phyloP scores from a whole-genome alignment of 352 stramenopile species.

The Discostella stelligera region DNA sequence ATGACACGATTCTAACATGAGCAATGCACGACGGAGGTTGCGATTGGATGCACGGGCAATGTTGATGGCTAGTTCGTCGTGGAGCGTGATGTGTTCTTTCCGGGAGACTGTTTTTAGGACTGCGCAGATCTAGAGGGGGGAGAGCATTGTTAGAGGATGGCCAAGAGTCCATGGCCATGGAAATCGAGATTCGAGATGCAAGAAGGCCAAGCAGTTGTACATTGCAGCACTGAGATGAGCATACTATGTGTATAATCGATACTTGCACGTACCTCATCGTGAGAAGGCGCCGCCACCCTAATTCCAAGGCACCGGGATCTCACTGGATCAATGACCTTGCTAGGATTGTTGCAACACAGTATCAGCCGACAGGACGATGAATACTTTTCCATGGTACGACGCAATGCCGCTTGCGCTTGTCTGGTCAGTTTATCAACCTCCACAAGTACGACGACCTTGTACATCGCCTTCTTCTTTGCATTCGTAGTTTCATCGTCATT shows the following conservation, averaged over 20 bases:
- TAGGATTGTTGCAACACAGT: constrained; percentile 95
- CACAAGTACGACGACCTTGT: constrained; percentile 93
- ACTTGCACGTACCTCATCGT: constrained; percentile 86
- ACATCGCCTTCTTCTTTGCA: constrained; percentile 42
- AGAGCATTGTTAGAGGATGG: not conserved
- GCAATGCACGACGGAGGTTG: constrained; percentile 93
- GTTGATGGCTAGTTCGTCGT: constrained; percentile 86
- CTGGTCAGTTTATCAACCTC: constrained; percentile 97
- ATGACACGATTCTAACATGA: constrained; percentile 95
- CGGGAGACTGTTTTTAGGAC: constrained; percentile 88
- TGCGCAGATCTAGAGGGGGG: constrained; percentile 85
- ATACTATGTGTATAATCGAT: too few species aligned
- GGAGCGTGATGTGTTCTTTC: constrained; percentile 90
- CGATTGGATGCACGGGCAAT: constrained; percentile 90
- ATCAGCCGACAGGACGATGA: constrained; percentile 94
- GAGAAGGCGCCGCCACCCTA: constrained; percentile 89
- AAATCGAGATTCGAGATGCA: not conserved
- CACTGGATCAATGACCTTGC: constrained; percentile 97
- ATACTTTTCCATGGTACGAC: constrained; percentile 97
- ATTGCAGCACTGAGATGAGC: not conserved
- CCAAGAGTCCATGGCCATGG: too few species aligned
- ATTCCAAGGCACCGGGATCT: constrained; percentile 89
- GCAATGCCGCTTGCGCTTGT: constrained; percentile 95
- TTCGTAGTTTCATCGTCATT: constrained; percentile 20
- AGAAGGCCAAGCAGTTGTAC: not conserved